phyloP scores from a whole-genome alignment of 202 grass and related monocot genomes.

The Carex arenaria region DNA sequence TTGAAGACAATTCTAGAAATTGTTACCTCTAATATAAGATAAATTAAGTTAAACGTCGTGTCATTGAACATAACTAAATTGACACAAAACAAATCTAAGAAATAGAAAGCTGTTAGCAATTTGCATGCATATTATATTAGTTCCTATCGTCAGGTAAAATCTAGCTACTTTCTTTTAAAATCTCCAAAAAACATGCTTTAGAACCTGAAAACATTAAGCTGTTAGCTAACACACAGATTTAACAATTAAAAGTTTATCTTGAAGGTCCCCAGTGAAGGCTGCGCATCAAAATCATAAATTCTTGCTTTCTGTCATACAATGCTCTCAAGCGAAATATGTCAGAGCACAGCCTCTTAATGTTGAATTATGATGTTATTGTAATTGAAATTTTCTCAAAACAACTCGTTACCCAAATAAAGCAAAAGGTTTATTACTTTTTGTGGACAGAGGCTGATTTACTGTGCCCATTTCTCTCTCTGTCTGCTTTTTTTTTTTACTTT shows the following conservation, averaged over 20 bases:
- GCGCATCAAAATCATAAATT: not conserved
- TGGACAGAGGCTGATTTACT: too few relatives aligned
- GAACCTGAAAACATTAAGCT: not conserved
- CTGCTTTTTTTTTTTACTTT: not conserved
- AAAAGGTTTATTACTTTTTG: too few relatives aligned
- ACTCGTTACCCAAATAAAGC: too few relatives aligned
- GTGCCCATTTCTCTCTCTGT: not conserved
- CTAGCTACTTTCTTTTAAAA: not conserved
- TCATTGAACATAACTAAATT: not conserved
- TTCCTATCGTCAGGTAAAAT: not conserved
- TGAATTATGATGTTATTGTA: not conserved
- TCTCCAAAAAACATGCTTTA: not conserved
- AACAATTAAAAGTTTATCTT: not conserved
- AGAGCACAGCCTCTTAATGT: not conserved
- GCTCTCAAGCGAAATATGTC: too few relatives aligned
- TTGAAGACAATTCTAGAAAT: not conserved
- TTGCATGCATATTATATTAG: not conserved
- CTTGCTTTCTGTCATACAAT: too few relatives aligned
- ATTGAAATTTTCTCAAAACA: not conserved
- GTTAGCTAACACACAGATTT: not conserved
- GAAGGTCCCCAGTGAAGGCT: not conserved
- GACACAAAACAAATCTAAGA: not conserved
- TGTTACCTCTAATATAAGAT: not conserved
- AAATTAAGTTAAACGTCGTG: not conserved
- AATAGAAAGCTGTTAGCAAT: not conserved